Evolutionary conservation across 2,329 filamentous ascomycete genomes (phyloP), one percentile per base, ranked within the genome.

Genomic region (Lecanicillium sp.): DNA sequence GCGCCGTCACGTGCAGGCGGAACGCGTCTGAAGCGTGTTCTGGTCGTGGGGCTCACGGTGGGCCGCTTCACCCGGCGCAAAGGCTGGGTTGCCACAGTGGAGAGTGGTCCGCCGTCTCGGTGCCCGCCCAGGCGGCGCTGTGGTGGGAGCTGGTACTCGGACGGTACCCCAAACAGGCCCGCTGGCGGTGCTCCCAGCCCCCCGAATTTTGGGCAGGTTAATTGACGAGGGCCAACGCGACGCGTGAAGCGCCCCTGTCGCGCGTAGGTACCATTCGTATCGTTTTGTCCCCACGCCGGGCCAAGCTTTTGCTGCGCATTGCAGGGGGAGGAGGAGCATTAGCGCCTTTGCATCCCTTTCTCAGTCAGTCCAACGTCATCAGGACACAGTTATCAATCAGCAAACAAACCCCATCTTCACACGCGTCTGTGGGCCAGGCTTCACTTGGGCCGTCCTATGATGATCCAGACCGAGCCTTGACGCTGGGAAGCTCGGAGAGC

Each of bases 1-100:
- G 51, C 53, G 58, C 46, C 49, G 49, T 64, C 61, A 64, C 61
- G 61, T 64, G 61, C 43, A 42, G 33, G n/a, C 27, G 25, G 22
- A 49, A 59, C 59, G 59, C 59, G 59, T 60, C 53, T 46, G 50
- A 22, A 47, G 46, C 50, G 55, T 55, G 54, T 53, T 49, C 48
- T 49, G 22, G 42, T 13, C 15, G 39, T 47, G 46, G 43, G 36
- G 30, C 33, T 25, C 37, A 17, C 22, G 41, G 45, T 46, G 46
- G 48, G 40, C 45, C 55, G 52, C 47, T 52, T 50, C 49, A 49
- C 43, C 44, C 43, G 44, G 27, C 36, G 28, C 12, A 36, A 32
- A 29, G 40, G 27, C 35, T 41, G 39, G 40, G 20, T 31, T 34
- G 29, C 36, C 34, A 25, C 9, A 37, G 39, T 41, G 39, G 39